phyloP scores from a whole-genome alignment of 164 flowering plant species.

The Akebia trifoliata region DNA sequence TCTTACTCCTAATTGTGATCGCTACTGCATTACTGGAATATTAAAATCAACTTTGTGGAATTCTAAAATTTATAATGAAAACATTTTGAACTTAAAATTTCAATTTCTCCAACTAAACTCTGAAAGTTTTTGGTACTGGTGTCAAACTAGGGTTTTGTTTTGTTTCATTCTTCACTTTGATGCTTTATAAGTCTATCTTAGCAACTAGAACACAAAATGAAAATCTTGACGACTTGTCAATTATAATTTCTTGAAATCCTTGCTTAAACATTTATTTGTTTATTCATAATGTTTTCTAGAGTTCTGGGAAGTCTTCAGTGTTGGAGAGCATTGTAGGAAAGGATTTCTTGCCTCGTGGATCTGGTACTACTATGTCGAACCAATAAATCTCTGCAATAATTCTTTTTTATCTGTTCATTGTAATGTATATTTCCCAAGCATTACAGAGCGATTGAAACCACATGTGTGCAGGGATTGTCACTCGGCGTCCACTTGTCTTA shows the following conservation, averaged over 20 bases:
- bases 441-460: background rate
- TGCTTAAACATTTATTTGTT: background rate
- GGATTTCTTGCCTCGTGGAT: conserved; percentile 83
- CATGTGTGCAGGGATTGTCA: conserved; percentile 69
- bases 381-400: background rate
- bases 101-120: no score
- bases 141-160: no score
- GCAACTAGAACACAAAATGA: no score
- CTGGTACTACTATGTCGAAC: conserved; percentile 47
- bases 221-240: no score
- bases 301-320: conserved; percentile 80
- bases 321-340: conserved; percentile 80
- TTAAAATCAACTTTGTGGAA: no score
- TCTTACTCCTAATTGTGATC: no score
- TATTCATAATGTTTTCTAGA: conserved; percentile 26
- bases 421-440: background rate
- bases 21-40: no score
- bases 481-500: conserved; percentile 85
- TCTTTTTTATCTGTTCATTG: background rate
- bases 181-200: no score
- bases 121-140: no score
- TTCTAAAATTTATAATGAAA: no score
- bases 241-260: background rate
- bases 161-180: no score
- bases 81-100: no score